Evolutionary conservation across 371 early-diverging fungal species (phyloP).

Genomic region (Mucor saturninus): DNA sequence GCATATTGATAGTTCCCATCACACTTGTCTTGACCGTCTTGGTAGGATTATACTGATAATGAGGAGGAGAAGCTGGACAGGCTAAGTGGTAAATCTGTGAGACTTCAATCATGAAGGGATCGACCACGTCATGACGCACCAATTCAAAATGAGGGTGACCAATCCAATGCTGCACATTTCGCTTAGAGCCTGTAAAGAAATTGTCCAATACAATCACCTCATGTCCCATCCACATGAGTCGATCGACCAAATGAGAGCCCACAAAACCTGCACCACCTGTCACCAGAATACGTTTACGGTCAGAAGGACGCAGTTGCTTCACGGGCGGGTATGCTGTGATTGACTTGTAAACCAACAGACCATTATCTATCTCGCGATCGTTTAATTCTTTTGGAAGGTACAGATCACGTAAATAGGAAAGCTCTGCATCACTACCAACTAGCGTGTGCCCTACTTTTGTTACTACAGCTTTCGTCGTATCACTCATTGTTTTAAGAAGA

Average conservation of each 20-base stretch:
- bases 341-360: conserved; percentile 55
- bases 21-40: conserved; percentile 89
- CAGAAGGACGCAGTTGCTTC: conserved; percentile 52
- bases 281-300: conserved; percentile 81
- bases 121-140: conserved; percentile 85
- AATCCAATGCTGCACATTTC: conserved; percentile 82
- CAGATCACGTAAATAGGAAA: conserved; percentile 45
- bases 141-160: conserved; percentile 89
- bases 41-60: conserved; percentile 89
- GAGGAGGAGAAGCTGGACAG: conserved; percentile 90
- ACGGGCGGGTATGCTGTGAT: conserved; percentile 59
- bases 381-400: conserved; percentile 47
- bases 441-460: conserved; percentile 45
- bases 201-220: conserved; percentile 87
- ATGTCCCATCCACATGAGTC: conserved; percentile 88
- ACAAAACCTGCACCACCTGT: conserved; percentile 94
- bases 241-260: conserved; percentile 85
- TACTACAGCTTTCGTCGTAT: conserved; percentile 11
- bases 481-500: neutral
- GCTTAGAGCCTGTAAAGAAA: conserved; percentile 81
- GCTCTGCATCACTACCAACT: conserved; percentile 49
- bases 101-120: conserved; percentile 84
- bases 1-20: conserved; percentile 91
- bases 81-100: conserved; percentile 88
- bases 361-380: conserved; percentile 41